Percentiles rank a stretch among this genome's conserved stretches.
phyloP scores from a whole-genome alignment of 192 early-diverging fungal genomes.

The Entomortierella chlamydospora region DNA sequence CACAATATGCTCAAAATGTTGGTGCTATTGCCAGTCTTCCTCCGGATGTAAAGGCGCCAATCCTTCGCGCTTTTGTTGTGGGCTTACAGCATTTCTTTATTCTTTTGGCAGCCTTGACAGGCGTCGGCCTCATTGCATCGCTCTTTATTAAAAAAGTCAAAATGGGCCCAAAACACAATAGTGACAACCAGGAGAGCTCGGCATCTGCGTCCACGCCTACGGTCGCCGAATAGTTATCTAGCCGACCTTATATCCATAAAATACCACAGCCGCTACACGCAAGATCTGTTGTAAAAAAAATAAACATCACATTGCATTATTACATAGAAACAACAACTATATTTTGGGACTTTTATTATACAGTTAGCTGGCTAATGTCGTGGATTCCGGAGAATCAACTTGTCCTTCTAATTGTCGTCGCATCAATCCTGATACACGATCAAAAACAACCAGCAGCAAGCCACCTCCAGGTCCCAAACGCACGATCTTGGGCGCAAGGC shows the following conservation, averaged over 20 bases:
- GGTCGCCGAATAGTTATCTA: conserved; percentile 16
- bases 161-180: conserved; percentile 27
- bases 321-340: no score
- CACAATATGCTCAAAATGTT: conserved; percentile 47
- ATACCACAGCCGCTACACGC: no score
- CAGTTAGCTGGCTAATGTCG: neutral
- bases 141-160: conserved; percentile 59
- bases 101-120: conserved; percentile 62
- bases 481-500: conserved; percentile 82
- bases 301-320: neutral
- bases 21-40: conserved; percentile 40
- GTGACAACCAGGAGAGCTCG: conserved; percentile 1
- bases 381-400: neutral
- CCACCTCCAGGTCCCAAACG: conserved; percentile 88
- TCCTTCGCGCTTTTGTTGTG: conserved; percentile 65
- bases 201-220: conserved; percentile 6
- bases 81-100: conserved; percentile 67
- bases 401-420: conserved; percentile 42
- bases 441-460: conserved; percentile 86
- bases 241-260: neutral
- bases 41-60: conserved; percentile 34
- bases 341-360: no score
- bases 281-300: no score
- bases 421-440: conserved; percentile 82
- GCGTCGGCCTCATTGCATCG: conserved; percentile 56